Percentiles rank a stretch among this genome's conserved stretches.
Evolutionary conservation across 2,329 filamentous ascomycete species (phyloP).

Genomic region (Lasiodiplodia sp.): DNA sequence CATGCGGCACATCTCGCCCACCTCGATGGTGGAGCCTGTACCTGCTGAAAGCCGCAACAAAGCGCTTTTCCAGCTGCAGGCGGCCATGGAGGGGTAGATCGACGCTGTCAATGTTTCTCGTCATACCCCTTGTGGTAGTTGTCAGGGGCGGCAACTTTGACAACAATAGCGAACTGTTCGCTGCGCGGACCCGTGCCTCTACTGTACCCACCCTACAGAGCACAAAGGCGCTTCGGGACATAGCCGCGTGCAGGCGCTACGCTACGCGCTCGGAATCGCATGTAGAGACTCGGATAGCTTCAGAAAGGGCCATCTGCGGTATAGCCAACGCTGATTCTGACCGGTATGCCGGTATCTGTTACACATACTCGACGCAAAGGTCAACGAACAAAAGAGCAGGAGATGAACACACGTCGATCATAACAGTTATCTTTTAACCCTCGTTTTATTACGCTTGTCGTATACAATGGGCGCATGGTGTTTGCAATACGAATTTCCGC

Average conservation of each 20-base stretch:
- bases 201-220: constrained; percentile 9
- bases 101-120: constrained; percentile 6
- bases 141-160: constrained; percentile 13
- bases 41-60: constrained; percentile 14
- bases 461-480: background rate
- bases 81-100: constrained; percentile 14
- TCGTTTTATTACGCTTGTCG: constrained; percentile 18
- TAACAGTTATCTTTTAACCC: background rate
- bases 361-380: constrained; percentile 10
- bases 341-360: constrained; percentile 16
- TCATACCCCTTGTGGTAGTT: constrained; percentile 20
- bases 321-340: constrained; percentile 11
- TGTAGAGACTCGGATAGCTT: constrained; percentile 4
- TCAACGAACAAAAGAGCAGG: constrained; percentile 4
- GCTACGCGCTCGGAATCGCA: constrained; percentile 9
- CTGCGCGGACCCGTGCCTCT: constrained; percentile 10
- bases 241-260: constrained; percentile 9
- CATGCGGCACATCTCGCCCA: constrained; percentile 23
- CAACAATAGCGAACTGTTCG: constrained; percentile 12
- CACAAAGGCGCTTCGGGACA: constrained; percentile 12
- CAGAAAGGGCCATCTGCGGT: constrained; percentile 13
- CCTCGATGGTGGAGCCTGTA: constrained; percentile 1
- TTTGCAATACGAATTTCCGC: constrained; percentile 2
- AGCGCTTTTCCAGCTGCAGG: constrained; percentile 11
- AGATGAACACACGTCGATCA: constrained; percentile 16